phyloP scores from a whole-genome alignment of 108 stramenopile genomes.

The Cyclotella baltica region DNA sequence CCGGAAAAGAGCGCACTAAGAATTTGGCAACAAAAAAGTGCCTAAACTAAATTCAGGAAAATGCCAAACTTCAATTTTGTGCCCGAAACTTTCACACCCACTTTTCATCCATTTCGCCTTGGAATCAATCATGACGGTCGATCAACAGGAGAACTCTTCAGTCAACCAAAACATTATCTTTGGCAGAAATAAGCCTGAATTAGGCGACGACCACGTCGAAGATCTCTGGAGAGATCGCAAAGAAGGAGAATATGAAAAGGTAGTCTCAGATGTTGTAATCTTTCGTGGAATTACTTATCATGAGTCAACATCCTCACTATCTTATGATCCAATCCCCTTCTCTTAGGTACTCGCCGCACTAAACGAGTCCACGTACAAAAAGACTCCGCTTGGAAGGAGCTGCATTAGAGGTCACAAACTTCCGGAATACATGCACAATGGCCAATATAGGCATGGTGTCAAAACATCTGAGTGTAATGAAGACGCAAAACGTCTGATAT shows the following conservation, averaged over 20 bases:
- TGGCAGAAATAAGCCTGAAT: conserved; percentile 11
- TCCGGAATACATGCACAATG: conserved; percentile 46
- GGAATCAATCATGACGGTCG: too few species aligned
- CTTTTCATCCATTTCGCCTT: too few species aligned
- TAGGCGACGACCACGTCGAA: conserved; percentile 27
- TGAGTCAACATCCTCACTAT: too few species aligned
- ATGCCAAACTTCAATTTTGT: too few species aligned
- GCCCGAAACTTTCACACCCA: too few species aligned
- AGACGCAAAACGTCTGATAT: conserved; percentile 67
- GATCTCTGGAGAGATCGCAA: conserved; percentile 21
- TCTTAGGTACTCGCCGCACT: too few species aligned
- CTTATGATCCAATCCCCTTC: too few species aligned
- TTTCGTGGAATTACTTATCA: too few species aligned
- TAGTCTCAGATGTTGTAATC: too few species aligned
- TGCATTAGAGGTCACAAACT: conserved; percentile 60
- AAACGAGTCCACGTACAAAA: conserved; percentile 29
- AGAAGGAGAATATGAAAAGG: conserved; percentile 26
- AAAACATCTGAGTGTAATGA: conserved; percentile 44
- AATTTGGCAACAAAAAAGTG: too few species aligned
- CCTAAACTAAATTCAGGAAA: too few species aligned
- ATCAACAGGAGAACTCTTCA: background rate
- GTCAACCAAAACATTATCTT: conserved; percentile 14
- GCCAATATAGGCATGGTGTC: conserved; percentile 50
- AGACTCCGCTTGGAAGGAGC: conserved; percentile 62
- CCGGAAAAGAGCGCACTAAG: too few species aligned